phyloP scores from a whole-genome alignment of 495 filamentous ascomycete species.

The Xylaria telfairii region DNA sequence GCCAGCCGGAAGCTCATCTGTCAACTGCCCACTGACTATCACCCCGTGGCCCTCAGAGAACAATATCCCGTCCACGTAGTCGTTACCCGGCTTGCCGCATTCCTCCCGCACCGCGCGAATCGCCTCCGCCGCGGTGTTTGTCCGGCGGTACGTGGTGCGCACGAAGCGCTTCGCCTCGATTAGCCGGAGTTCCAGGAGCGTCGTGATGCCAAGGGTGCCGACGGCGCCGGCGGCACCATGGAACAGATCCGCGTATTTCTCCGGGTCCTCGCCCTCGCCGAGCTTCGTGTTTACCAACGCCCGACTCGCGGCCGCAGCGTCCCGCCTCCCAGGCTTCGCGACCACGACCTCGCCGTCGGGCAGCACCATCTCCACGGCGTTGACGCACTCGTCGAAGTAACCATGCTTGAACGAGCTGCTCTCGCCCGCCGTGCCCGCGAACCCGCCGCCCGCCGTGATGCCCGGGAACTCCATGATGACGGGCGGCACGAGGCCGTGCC shows the following conservation, averaged over 20 bases:
- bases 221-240: conserved; percentile 61
- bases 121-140: conserved; percentile 50
- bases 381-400: conserved; percentile 63
- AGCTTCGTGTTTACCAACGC: conserved; percentile 28
- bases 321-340: conserved; percentile 27
- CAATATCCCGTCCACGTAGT: conserved; percentile 58
- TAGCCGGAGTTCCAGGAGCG: conserved; percentile 60
- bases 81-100: conserved; percentile 35
- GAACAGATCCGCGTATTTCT: conserved; percentile 58
- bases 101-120: conserved; percentile 43
- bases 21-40: conserved; percentile 59
- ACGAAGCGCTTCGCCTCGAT: conserved; percentile 62
- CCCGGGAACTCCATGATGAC: conserved; percentile 69
- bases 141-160: conserved; percentile 59
- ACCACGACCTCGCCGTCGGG: conserved; percentile 58
- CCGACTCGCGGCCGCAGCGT: conserved; percentile 30
- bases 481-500: conserved; percentile 60
- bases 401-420: conserved; percentile 64
- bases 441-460: conserved; percentile 69
- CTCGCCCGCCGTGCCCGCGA: conserved; percentile 66
- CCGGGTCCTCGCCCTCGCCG: conserved; percentile 36
- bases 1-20: conserved; percentile 44
- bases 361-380: conserved; percentile 65
- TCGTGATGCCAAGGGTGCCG: conserved; percentile 63
- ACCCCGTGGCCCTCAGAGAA: conserved; percentile 58